Percentiles rank a stretch among this genome's conserved stretches.
Evolutionary conservation across 208 protist genomes (phyloP).

Genomic region (Acanthamoeba culbertsoni): DNA sequence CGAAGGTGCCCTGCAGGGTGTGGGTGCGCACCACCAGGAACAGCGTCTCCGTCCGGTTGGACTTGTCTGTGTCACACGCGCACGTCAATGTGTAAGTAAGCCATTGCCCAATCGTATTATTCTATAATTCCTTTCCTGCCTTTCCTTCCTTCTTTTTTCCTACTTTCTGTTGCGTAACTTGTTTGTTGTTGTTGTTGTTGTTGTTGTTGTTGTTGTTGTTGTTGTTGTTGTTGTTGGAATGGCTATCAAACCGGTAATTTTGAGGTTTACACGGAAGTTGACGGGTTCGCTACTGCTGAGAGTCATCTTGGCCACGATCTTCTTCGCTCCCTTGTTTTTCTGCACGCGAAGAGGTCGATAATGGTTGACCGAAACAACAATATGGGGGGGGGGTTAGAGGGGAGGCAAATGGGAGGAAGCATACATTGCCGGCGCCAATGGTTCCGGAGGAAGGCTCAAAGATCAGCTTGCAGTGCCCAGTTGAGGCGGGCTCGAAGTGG

Average conservation of each 20-base stretch:
- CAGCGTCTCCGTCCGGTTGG: background rate
- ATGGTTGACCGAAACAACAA: no score
- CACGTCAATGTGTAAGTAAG: no score
- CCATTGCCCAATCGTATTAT: no score
- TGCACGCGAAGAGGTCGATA: background rate
- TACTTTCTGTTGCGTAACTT: no score
- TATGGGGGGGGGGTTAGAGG: background rate
- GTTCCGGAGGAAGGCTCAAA: conserved; percentile 24
- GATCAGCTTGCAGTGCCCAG: background rate
- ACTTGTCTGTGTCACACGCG: background rate
- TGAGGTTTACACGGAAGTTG: conserved; percentile 49
- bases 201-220: no score
- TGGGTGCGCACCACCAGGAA: conserved; percentile 26
- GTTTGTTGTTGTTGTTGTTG: no score
- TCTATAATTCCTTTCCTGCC: no score
- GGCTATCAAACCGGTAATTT: conserved; percentile 14
- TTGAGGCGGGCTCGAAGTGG: conserved; percentile 8
- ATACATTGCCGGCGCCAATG: background rate
- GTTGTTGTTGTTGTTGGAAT: no score
- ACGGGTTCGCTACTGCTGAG: background rate
- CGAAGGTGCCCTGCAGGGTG: background rate
- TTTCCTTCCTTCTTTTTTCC: no score
- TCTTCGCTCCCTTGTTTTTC: conserved; percentile 54
- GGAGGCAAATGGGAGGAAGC: background rate
- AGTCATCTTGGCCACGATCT: conserved; percentile 22